These are phyloP conservation scores for Pittosporum tobira DNA, from an alignment of 129 eudicot genomes.

Conservation along the genomic window DNA sequence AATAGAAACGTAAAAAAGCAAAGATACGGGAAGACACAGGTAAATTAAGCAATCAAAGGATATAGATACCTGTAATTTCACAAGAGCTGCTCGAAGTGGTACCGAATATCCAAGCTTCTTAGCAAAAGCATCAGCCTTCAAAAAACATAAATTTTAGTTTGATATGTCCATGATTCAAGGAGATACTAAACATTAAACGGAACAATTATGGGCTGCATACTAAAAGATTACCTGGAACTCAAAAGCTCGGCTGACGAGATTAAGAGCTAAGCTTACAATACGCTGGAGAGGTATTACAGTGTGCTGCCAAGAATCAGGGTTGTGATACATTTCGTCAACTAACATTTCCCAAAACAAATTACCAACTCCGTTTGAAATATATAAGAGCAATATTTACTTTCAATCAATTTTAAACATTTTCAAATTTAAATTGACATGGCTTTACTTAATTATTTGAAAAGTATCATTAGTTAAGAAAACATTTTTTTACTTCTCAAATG, in stretches of 20 bases:
- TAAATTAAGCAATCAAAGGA: not conserved
- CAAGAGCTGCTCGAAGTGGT: conserved; percentile 87
- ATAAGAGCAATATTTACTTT: too few species aligned
- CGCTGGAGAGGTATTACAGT: conserved; percentile 92
- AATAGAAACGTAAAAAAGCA: not conserved
- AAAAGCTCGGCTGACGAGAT: too few species aligned
- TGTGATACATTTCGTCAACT: too few species aligned
- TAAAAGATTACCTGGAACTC: conserved; percentile 77
- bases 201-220: too few species aligned
- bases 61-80: conserved; percentile 73
- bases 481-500: too few species aligned
- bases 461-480: too few species aligned
- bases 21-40: not conserved
- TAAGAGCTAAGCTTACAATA: conserved; percentile 80
- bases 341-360: too few species aligned
- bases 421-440: too few species aligned
- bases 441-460: too few species aligned
- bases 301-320: conserved; percentile 73
- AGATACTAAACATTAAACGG: too few species aligned
- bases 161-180: not conserved
- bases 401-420: too few species aligned
- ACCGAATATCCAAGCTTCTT: conserved; percentile 84
- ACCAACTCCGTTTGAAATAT: too few species aligned
- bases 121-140: conserved; percentile 97
- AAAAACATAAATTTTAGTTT: conserved; percentile 5